Percentiles rank a stretch among this genome's conserved stretches.
These are phyloP conservation scores for Solanum chacoense DNA, from an alignment of 305 asterid species.

Conservation along the genomic window DNA sequence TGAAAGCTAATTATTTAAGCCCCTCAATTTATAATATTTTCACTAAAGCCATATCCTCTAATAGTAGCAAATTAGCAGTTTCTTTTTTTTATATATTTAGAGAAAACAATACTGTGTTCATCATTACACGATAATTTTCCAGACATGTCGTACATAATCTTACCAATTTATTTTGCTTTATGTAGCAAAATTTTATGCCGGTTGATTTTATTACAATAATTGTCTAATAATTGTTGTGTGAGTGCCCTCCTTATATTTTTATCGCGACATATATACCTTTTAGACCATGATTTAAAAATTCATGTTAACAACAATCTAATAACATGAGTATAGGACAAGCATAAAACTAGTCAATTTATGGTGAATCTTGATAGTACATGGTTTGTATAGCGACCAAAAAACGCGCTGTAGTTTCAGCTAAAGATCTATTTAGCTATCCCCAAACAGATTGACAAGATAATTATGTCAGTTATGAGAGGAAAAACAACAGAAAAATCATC, in stretches of 20 bases:
- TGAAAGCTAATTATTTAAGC: not conserved
- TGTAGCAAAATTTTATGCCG: rapidly evolving
- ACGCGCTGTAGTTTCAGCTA: not conserved
- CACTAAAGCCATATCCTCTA: not conserved
- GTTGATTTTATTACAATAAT: not conserved
- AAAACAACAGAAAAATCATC: not conserved
- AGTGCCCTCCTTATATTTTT: not conserved
- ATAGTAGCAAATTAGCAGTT: not conserved
- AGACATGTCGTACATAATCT: not conserved
- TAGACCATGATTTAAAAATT: too few species aligned
- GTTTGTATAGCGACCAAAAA: not conserved
- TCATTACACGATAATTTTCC: not conserved
- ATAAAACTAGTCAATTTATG: not conserved
- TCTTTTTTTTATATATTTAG: not conserved
- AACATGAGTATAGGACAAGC: too few species aligned
- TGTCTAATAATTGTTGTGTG: not conserved
- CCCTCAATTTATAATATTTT: not conserved
- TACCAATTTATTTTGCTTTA: not conserved
- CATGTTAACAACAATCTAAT: too few species aligned
- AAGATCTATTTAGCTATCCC: not conserved
- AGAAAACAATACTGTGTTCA: not conserved
- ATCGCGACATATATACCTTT: not conserved
- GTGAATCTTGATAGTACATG: not conserved
- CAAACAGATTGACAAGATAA: not conserved
- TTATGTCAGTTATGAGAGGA: not conserved